Base-by-base conservation (phyloP, 768 basidiomycete genomes). In the Tylopilus plumbeoviolaceoides region DNA sequence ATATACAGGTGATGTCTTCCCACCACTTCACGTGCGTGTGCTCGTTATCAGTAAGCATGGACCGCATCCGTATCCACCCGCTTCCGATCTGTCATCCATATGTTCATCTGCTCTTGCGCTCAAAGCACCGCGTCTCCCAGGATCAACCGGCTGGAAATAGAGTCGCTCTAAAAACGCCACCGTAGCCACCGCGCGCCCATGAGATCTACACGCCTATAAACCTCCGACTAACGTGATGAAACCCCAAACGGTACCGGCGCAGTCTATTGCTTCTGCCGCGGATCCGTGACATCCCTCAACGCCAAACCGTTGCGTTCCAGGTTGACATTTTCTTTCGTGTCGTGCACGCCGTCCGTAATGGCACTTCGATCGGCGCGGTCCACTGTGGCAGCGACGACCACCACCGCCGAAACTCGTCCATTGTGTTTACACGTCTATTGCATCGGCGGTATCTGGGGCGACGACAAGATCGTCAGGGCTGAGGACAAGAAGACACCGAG, bases 341-440 rank as follows among this genome's bases (percentile, higher is more conserved):
- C 8, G 27, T 8, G 27, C 8, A 12, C 7, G 7, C 31, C 33
- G 5, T 33, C 33, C 14, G 14, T 15, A 9, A 63, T 38, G 42
- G 28, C 33, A 8, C 41, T 53, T 40, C 51, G 40, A 44, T 40
- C 39, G 25, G 48, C 20, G 46, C 44, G 4, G 28, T 45, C 53
- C 23, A 18, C 15, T 17, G 40, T 21, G 20, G n/a, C n/a, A 10
- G 2, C 10, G 38, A 11, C n/a, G 3, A 2, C 3, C 8, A 2
- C 3, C 8, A 10, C 38, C 14, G 33, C 21, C 20, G 51, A 53
- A 17, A 23, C 50, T 8, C 44, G 12, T 23, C 54, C 63, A 5
- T 21, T 59, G 50, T 59, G 55, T 44, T 48, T 69, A 12, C 68
- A 69, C 36, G 52, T 69, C 45, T 69, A 69, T 47, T 61, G 65